Evolutionary conservation across 345 rosid genomes (phyloP), one percentile per base, ranked within the genome.

Genomic region (Iberis pinnata): DNA sequence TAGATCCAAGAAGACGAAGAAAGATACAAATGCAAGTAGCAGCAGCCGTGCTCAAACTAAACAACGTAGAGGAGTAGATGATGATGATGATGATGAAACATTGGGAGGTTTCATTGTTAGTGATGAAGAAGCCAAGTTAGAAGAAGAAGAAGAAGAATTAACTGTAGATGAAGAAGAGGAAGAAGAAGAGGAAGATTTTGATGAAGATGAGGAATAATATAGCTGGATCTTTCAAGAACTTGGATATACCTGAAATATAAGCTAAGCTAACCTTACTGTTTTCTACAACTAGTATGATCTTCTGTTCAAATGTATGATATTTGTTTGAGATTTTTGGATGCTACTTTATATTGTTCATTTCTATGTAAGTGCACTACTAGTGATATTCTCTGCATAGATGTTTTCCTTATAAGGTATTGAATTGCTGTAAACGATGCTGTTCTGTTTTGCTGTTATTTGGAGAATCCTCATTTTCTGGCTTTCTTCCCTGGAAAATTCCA

Each of bases 61-160:
- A 50, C 32, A 33, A 8, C 43, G 10, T 18, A 56, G 51, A 46
- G 10, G 58, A 12, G 68, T 31, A 26, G 74, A 50, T 9, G 64
- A 65, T 0, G 70, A 56, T 12, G 68, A 45, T 0, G 75, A 73
- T 7, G 78, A 80, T 67, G 93, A 79, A 43, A 82, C 80, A 2
- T 65, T 88, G 18, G 88, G 88, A 12, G 94, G 86, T 35, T 84
- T 82, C 70, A 80, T 88, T 73, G 80, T 79, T 56, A 65, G 59
- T 18, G 89, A 81, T 44, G 75, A 74, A 24, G 72, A 78, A 36
- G 71, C 18, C 1, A 65, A 70, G 43, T 4, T 58, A 53, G 75
- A 38, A 31, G 76, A 71, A 61, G 75, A 48, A 5, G 74, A 73
- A 8, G 81, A 67, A 7, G 64, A n/a, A n/a, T n/a, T n/a, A n/a